These are phyloP conservation scores for Aspergillus homomorphus DNA, from an alignment of 495 filamentous ascomycete genomes.

Conservation along the genomic window DNA sequence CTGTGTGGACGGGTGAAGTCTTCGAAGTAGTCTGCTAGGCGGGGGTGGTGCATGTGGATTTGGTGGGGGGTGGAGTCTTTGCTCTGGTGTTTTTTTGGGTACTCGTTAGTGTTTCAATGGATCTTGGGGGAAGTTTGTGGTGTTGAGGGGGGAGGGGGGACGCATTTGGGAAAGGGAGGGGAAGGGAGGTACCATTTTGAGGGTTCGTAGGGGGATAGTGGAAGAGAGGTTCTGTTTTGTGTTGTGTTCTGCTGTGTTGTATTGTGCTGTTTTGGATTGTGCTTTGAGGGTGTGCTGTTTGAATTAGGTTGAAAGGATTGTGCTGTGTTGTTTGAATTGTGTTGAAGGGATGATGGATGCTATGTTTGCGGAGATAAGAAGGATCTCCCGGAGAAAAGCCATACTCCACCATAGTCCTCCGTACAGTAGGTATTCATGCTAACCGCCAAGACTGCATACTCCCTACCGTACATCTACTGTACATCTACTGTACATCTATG, in stretches of 20 bases:
- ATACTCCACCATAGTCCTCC: background rate
- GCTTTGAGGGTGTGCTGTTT: background rate
- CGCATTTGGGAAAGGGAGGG: background rate
- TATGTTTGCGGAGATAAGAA: background rate
- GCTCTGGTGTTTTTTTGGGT: conserved; percentile 75
- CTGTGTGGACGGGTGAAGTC: conserved; percentile 59
- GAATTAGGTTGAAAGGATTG: too few species aligned
- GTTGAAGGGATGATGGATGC: background rate
- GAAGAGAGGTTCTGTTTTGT: background rate
- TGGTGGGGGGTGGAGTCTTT: conserved; percentile 87
- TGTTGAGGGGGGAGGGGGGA: background rate
- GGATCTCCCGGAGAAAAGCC: background rate
- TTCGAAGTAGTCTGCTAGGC: conserved; percentile 88
- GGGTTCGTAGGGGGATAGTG: background rate
- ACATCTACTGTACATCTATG: too few species aligned
- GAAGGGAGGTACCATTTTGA: conserved; percentile 23
- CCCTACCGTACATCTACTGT: too few species aligned
- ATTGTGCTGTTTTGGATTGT: background rate
- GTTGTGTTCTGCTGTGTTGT: background rate
- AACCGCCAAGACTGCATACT: background rate
- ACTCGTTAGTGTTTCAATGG: too few species aligned
- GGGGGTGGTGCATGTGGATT: conserved; percentile 78
- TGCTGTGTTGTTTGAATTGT: background rate
- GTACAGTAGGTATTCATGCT: background rate
- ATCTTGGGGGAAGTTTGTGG: conserved; percentile 18